These are phyloP conservation scores for Camellia granthamiana DNA, from an alignment of 148 eudicot genomes.

Conservation along the genomic window DNA sequence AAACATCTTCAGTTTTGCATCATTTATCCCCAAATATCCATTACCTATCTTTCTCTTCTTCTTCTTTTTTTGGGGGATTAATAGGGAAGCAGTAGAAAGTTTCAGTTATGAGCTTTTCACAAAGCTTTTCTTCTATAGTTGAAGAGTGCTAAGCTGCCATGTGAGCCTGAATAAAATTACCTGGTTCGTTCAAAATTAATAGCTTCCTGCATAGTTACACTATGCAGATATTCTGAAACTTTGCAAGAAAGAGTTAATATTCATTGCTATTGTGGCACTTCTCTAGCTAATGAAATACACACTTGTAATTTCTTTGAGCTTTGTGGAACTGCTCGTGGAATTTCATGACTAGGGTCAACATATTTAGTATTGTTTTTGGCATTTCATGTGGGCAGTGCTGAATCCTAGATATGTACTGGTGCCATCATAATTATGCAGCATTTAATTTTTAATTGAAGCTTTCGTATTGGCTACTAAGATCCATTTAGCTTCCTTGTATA, in stretches of 20 bases:
- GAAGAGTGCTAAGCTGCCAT: background rate
- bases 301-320: background rate
- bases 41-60: background rate
- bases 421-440: background rate
- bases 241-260: background rate
- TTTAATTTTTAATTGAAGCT: background rate
- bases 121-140: background rate
- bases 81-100: background rate
- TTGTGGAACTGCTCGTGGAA: conserved; percentile 7
- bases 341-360: background rate
- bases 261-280: background rate
- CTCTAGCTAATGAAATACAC: background rate
- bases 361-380: background rate
- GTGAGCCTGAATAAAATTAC: background rate
- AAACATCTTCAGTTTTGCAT: background rate
- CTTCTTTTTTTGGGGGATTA: background rate
- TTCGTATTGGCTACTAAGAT: background rate
- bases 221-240: background rate
- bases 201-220: background rate
- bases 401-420: background rate
- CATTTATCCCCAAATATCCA: background rate
- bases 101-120: background rate
- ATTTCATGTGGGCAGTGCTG: background rate
- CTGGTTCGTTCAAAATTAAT: background rate
- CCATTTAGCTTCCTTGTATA: background rate